phyloP scores from a whole-genome alignment of 257 asterid species.

The Rehmannia glutinosa region DNA sequence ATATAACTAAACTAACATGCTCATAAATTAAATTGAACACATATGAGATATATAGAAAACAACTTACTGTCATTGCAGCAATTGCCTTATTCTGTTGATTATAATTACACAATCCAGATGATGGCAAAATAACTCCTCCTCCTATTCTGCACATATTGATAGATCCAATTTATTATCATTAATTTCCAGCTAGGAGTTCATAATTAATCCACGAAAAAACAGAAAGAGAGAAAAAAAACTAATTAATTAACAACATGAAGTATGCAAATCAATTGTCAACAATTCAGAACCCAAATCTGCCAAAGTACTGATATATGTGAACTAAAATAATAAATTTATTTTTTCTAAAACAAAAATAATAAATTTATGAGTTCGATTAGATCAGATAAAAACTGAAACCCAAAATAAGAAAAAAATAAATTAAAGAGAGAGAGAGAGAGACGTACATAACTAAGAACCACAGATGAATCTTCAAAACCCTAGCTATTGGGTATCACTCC shows the following conservation, averaged over 20 bases:
- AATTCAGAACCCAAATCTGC: not conserved
- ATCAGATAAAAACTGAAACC: not conserved
- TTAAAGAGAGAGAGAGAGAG: no score
- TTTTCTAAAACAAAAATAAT: no score
- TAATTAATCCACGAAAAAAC: not conserved
- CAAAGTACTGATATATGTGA: not conserved
- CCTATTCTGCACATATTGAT: conserved; percentile 12
- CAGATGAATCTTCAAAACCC: not conserved
- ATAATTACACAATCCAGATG: not conserved
- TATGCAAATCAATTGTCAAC: not conserved
- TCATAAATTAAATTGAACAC: not conserved
- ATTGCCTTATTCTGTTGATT: not conserved
- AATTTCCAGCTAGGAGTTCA: not conserved
- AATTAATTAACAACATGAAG: not conserved
- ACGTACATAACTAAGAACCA: no score
- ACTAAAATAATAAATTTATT: not conserved
- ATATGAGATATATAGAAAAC: not conserved
- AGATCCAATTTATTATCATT: not conserved
- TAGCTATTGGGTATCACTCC: not conserved
- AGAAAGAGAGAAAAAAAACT: not conserved
- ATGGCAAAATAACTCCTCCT: not conserved
- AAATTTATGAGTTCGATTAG: no score
- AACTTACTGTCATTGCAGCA: conserved; percentile 10
- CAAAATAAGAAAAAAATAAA: not conserved
- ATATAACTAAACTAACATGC: no score